phyloP scores from a whole-genome alignment of 2,329 filamentous ascomycete genomes.

The Exophiala sp. region DNA sequence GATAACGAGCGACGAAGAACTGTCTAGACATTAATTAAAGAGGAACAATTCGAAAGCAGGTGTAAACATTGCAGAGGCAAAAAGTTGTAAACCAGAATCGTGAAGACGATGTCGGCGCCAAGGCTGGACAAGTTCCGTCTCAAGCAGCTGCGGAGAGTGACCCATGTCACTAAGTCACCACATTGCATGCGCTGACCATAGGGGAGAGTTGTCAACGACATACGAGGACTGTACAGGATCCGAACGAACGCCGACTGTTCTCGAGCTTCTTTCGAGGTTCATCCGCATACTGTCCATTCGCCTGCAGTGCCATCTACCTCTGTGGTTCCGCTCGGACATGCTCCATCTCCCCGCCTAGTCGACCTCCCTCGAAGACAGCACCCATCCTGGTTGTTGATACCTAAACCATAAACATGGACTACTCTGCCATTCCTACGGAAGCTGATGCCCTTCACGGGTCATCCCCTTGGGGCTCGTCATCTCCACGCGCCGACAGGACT shows the following conservation, averaged over 20 bases:
- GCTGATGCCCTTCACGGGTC: conserved; percentile 55
- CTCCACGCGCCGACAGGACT: conserved; percentile 52
- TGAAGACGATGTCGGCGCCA: background rate
- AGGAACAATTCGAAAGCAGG: too few species aligned
- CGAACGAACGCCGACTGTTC: too few species aligned
- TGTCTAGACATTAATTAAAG: too few species aligned
- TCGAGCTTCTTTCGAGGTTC: too few species aligned
- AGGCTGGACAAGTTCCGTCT: conserved; percentile 1
- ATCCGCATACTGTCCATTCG: background rate
- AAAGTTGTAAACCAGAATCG: too few species aligned
- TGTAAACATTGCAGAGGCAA: too few species aligned
- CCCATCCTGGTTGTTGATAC: background rate
- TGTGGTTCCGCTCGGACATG: background rate
- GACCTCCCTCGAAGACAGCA: conserved; percentile 1
- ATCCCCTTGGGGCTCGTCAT: conserved; percentile 63
- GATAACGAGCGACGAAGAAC: too few species aligned
- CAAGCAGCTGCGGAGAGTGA: background rate
- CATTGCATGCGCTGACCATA: too few species aligned
- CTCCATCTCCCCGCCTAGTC: conserved; percentile 7
- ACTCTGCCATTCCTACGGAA: conserved; percentile 57
- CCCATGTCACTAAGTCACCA: background rate
- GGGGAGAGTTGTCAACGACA: too few species aligned
- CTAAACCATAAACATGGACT: conserved; percentile 56
- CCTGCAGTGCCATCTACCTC: background rate
- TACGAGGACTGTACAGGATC: too few species aligned